phyloP scores from a whole-genome alignment of 2,329 filamentous ascomycete species.

The Clonostachys rhizophaga region DNA sequence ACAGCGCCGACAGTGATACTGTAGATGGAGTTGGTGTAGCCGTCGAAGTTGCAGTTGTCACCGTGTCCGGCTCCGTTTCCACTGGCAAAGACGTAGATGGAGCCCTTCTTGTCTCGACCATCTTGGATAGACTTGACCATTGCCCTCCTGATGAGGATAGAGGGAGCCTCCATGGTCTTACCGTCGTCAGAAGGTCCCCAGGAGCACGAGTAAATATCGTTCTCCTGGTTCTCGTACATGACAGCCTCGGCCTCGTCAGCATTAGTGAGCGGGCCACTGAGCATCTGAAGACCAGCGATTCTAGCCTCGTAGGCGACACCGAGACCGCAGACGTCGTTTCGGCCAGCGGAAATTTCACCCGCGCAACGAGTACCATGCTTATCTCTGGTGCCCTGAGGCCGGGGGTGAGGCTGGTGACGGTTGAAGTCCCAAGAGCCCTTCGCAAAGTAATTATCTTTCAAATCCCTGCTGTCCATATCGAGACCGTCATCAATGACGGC shows the following conservation, averaged over 20 bases:
- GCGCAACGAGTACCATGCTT: slow-evolving; percentile 90
- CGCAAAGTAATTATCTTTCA: slow-evolving; percentile 91
- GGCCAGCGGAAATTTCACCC: slow-evolving; percentile 88
- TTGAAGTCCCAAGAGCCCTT: slow-evolving; percentile 96
- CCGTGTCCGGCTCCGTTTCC: slow-evolving; percentile 84
- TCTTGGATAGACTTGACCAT: slow-evolving; percentile 92
- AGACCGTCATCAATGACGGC: slow-evolving; percentile 95
- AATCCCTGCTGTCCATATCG: slow-evolving; percentile 90
- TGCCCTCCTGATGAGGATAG: slow-evolving; percentile 79
- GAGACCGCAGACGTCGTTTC: slow-evolving; percentile 90
- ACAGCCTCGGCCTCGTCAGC: slow-evolving; percentile 88
- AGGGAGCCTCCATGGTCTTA: slow-evolving; percentile 87
- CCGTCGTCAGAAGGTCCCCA: slow-evolving; percentile 97
- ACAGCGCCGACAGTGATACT: slow-evolving; percentile 95
- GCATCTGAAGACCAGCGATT: slow-evolving; percentile 86
- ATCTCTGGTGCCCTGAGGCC: slow-evolving; percentile 79
- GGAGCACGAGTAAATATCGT: slow-evolving; percentile 97
- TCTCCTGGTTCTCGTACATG: slow-evolving; percentile 87
- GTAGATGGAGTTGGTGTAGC: slow-evolving; percentile 99
- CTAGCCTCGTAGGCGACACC: slow-evolving; percentile 91
- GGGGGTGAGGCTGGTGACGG: slow-evolving; percentile 72
- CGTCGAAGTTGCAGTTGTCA: slow-evolving; percentile 96
- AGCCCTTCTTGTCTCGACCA: slow-evolving; percentile 77
- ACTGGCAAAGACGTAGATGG: slow-evolving; percentile 91
- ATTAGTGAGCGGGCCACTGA: slow-evolving; percentile 86